phyloP scores from a whole-genome alignment of 495 filamentous ascomycete genomes.

The Lasiosphaeria miniovina region DNA sequence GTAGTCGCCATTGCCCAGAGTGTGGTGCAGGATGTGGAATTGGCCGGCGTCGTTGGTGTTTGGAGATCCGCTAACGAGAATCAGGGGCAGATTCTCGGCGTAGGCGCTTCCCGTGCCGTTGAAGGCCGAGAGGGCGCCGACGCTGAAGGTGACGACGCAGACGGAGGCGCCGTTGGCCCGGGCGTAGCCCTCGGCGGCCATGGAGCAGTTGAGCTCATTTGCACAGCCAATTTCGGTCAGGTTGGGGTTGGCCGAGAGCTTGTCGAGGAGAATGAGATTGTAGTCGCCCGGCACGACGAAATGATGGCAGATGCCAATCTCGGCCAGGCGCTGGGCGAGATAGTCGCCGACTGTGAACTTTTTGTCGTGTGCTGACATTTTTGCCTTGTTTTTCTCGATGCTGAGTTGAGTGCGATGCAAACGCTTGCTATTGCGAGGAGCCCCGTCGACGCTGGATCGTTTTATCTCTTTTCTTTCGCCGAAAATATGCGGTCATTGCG shows the following conservation, averaged over 20 bases:
- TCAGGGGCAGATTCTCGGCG: constrained; percentile 68
- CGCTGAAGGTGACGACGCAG: constrained; percentile 71
- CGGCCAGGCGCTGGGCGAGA: constrained; percentile 64
- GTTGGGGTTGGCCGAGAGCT: constrained; percentile 56
- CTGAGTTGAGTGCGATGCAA: background rate
- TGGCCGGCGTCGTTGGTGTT: constrained; percentile 52
- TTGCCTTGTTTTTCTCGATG: background rate
- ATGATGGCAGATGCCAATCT: constrained; percentile 61
- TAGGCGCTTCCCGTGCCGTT: constrained; percentile 68
- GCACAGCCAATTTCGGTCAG: constrained; percentile 64
- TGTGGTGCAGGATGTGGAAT: constrained; percentile 76
- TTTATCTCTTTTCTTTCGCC: too few species aligned
- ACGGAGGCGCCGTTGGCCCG: constrained; percentile 67
- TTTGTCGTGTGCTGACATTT: constrained; percentile 6
- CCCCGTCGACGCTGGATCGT: background rate
- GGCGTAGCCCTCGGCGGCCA: constrained; percentile 75
- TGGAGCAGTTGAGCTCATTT: constrained; percentile 74
- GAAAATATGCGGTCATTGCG: too few species aligned
- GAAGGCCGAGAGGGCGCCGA: constrained; percentile 69
- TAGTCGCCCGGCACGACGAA: constrained; percentile 71
- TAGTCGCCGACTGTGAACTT: constrained; percentile 49
- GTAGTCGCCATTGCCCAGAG: constrained; percentile 80
- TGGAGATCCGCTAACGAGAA: constrained; percentile 72
- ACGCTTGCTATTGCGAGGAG: background rate
- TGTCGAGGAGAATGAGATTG: constrained; percentile 65